A percentile compares a stretch with the other conserved stretches of the same genome.
Evolutionary conservation across 2,329 filamentous ascomycete genomes (phyloP).

Genomic region (Alternaria alternata): DNA sequence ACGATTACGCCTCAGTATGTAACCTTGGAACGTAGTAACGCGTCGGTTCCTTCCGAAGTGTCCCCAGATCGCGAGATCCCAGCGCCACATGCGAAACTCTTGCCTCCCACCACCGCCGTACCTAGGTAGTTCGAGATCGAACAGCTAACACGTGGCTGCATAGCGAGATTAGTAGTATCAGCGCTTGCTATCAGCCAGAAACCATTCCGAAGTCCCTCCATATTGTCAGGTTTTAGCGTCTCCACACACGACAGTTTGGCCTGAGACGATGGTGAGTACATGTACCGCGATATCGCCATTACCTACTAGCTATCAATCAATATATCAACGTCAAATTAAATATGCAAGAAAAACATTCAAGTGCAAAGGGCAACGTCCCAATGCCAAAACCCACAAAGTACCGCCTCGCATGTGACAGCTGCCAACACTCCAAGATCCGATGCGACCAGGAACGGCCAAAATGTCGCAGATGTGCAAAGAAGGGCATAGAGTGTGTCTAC

Average conservation of each 20-base stretch:
- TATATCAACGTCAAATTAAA: neutral
- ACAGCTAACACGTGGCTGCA: neutral
- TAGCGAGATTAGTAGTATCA: neutral
- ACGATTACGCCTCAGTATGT: neutral
- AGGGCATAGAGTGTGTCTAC: slow-evolving; percentile 14
- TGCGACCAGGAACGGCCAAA: slow-evolving; percentile 13
- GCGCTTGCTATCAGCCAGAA: neutral
- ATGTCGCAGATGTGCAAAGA: slow-evolving; percentile 19
- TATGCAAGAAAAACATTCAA: slow-evolving; percentile 8
- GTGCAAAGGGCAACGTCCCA: slow-evolving; percentile 1
- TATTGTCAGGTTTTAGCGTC: slow-evolving; percentile 1
- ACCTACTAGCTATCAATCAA: neutral
- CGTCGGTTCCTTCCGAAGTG: neutral
- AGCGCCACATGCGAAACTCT: neutral
- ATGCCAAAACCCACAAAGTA: slow-evolving; percentile 11
- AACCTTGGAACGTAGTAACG: neutral
- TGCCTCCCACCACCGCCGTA: neutral
- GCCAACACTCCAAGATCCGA: slow-evolving; percentile 16
- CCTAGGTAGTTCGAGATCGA: neutral
- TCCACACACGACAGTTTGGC: neutral
- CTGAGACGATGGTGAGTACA: slow-evolving; percentile 1
- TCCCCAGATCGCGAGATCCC: neutral
- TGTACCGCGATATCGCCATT: slow-evolving; percentile 4
- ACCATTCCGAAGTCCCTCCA: slow-evolving; percentile 2
- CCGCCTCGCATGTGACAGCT: slow-evolving; percentile 16